Percentiles rank a stretch among this genome's conserved stretches.
Conservation (phyloP, 345 rosid species). For the Ceriops tagal region DNA sequence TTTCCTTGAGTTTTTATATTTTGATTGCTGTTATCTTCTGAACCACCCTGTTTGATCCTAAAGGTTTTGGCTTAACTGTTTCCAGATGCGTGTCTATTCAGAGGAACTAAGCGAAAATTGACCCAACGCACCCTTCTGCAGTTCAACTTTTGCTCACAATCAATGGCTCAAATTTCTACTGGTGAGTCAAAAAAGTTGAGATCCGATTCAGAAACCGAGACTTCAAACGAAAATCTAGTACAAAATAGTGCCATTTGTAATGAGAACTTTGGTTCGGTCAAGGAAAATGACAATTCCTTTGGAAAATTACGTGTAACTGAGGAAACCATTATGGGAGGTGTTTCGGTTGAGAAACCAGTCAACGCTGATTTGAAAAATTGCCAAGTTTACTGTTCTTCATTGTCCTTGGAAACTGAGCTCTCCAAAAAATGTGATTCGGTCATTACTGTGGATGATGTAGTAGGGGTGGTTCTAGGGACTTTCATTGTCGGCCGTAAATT, state of each 20-base stretch:
- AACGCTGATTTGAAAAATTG: slow-evolving; percentile 15
- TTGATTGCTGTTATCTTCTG: not conserved
- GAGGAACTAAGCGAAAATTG: slow-evolving; percentile 64
- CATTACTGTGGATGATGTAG: slow-evolving; percentile 24
- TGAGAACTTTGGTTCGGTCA: slow-evolving; percentile 6
- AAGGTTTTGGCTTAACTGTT: not conserved
- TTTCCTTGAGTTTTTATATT: too few species aligned
- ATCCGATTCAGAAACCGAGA: too few species aligned
- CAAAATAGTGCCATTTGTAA: not conserved
- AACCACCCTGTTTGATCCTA: not conserved
- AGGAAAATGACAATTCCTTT: slow-evolving; percentile 16
- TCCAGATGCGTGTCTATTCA: slow-evolving; percentile 48
- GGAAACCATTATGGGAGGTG: slow-evolving; percentile 6
- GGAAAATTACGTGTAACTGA: not conserved
- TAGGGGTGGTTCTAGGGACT: slow-evolving; percentile 48
- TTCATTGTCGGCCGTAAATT: slow-evolving; percentile 86
- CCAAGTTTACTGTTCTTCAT: slow-evolving; percentile 21
- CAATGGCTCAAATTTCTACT: slow-evolving; percentile 23
- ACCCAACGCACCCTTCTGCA: slow-evolving; percentile 80
- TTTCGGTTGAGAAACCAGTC: slow-evolving; percentile 4
- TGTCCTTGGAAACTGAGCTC: slow-evolving; percentile 22
- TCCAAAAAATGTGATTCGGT: slow-evolving; percentile 6
- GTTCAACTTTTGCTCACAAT: slow-evolving; percentile 39
- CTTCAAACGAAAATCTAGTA: too few species aligned
- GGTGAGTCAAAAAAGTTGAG: slow-evolving; percentile 19